Percentiles rank a stretch among this genome's conserved stretches.
phyloP scores from a whole-genome alignment of 441 rosid genomes.

The Pelargonium fulgidum region DNA sequence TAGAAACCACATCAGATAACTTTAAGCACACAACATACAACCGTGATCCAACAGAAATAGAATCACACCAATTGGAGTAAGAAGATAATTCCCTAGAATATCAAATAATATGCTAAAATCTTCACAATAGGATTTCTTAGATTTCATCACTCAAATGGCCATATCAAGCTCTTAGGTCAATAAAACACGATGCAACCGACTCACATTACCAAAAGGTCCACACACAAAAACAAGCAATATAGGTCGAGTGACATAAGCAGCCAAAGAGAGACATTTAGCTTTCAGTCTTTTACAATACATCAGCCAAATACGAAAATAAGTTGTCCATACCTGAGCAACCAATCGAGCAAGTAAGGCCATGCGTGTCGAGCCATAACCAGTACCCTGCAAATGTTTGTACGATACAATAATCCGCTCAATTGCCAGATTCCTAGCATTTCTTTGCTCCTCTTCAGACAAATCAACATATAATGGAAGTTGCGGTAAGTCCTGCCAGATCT shows the following conservation, averaged over 20 bases:
- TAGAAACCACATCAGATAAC: neutral
- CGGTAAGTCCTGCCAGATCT: constrained; percentile 60
- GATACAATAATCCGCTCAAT: constrained; percentile 73
- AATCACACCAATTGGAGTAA: too few species aligned
- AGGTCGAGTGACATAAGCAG: neutral
- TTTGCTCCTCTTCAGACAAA: constrained; percentile 56
- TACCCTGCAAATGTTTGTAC: constrained; percentile 49
- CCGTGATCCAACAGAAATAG: too few species aligned
- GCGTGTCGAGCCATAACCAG: constrained; percentile 45
- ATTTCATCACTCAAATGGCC: too few species aligned
- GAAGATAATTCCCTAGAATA: too few species aligned
- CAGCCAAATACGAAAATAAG: constrained; percentile 14
- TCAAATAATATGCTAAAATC: too few species aligned
- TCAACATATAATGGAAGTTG: constrained; percentile 67
- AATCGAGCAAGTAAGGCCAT: constrained; percentile 84
- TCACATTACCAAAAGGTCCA: too few species aligned
- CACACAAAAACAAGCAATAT: too few species aligned
- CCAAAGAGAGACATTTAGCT: neutral
- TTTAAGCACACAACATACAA: too few species aligned
- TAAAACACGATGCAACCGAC: too few species aligned
- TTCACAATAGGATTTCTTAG: too few species aligned
- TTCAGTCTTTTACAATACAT: constrained; percentile 2
- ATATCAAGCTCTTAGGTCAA: too few species aligned
- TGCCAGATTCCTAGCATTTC: constrained; percentile 50
- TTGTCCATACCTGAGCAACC: constrained; percentile 65